Base-by-base conservation (phyloP, 495 filamentous ascomycete species). In the Penicillium ucsense region DNA sequence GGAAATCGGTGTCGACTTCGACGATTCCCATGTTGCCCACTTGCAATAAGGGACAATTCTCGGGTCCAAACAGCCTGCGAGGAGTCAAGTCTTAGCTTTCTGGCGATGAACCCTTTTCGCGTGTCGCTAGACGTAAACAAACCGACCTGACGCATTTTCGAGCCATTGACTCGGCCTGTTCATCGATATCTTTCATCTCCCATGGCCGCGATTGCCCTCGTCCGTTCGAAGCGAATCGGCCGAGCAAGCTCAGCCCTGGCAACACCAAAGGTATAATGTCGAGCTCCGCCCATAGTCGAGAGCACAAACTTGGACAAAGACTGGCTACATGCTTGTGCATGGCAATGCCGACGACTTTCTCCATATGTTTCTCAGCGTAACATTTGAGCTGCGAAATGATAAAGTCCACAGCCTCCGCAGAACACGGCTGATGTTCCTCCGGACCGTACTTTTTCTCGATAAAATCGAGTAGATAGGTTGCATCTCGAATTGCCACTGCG, bases 101-200 rank as follows among this genome's bases (percentile, higher is more conserved):
- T 35, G 35, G 45, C 20, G 47, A 40, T 41, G 41, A 36, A 38
- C 2, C 4, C 30, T 41, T 10, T 36, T 33, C 35, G 42, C 20
- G 20, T 20, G 20, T 20, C 20, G 20, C 20, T 20, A 20, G 20
- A 20, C 20, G 20, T 20, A 50, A 48, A 38, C 3, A 27, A 44
- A 60, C 73, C 46, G 58, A 84, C 81, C 82, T 77, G 38, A 88
- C 76, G 58, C 84, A 88, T 70, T 90, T 91, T 31, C 88, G 75
- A 3, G 81, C 83, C 79, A 91, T 86, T 0, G 86, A 86, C 56
- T 94, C 88, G 3, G 88, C 86, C 62, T 91, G 84, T 57, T 94
- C 88, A 51, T 90, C 88, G 8, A 88, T 75, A 35, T 74, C 63
- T 52, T 78, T 80, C 5, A 65, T 60, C 35, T 77, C 68, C 74